These are phyloP conservation scores for Rusavskia elegans DNA, from an alignment of 495 filamentous ascomycete genomes.

Conservation along the genomic window DNA sequence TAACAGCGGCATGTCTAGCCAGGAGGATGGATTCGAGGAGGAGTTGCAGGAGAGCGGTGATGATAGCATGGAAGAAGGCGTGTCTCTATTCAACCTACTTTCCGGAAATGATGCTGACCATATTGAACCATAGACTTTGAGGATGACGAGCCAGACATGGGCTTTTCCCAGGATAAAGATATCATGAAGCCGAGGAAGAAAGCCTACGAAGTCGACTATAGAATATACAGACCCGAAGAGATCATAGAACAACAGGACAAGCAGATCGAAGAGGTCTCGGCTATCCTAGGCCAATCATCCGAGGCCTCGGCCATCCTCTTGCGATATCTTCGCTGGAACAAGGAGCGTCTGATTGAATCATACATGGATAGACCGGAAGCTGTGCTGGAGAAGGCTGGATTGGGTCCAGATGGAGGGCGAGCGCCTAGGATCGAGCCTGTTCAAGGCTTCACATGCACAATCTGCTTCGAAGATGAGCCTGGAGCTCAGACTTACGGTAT, in stretches of 20 bases:
- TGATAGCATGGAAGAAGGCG: constrained; percentile 65
- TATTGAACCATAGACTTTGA: constrained; percentile 42
- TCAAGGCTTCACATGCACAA: constrained; percentile 74
- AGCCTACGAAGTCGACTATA: constrained; percentile 73
- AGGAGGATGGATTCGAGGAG: constrained; percentile 48
- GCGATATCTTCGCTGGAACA: constrained; percentile 83
- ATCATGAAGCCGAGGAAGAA: constrained; percentile 48
- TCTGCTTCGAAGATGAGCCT: constrained; percentile 81
- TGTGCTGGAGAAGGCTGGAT: constrained; percentile 72
- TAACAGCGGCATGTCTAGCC: constrained; percentile 70
- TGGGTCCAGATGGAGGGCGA: constrained; percentile 47
- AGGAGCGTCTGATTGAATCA: constrained; percentile 80
- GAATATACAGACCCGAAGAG: constrained; percentile 59
- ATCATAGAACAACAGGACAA: constrained; percentile 70
- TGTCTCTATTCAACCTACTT: constrained; percentile 11
- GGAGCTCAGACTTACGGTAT: constrained; percentile 82
- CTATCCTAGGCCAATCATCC: constrained; percentile 70
- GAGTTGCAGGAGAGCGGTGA: constrained; percentile 57
- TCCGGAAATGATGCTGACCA: not conserved
- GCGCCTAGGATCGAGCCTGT: constrained; percentile 52
- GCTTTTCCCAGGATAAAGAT: constrained; percentile 66
- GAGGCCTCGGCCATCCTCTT: constrained; percentile 82
- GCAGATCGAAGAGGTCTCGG: constrained; percentile 75
- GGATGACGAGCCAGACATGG: constrained; percentile 57
- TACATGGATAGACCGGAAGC: constrained; percentile 76